Conservation (phyloP, 495 filamentous ascomycete species). For the Cenococcum geophilum region DNA sequence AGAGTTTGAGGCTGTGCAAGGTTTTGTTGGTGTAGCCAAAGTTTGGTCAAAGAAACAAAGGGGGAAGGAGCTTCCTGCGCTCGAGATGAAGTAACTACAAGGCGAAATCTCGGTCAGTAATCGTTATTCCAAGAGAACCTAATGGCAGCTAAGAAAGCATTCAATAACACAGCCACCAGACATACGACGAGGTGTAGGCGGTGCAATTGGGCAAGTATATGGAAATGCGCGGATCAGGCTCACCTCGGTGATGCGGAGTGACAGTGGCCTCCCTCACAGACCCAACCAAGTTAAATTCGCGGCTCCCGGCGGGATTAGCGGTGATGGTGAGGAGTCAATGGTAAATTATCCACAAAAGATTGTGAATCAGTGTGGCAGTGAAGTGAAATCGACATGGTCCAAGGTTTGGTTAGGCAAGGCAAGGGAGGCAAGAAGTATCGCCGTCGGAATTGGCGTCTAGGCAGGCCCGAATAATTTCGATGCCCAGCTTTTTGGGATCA, state of each 20-base stretch:
- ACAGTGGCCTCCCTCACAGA: not conserved
- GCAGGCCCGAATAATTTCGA: too few species aligned
- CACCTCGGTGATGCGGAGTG: slow-evolving; percentile 12
- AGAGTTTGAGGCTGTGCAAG: slow-evolving; percentile 19
- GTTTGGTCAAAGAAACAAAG: not conserved
- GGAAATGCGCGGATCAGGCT: slow-evolving; percentile 11
- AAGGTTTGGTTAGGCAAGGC: not conserved
- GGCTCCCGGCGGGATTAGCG: slow-evolving; percentile 6
- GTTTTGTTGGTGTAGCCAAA: not conserved
- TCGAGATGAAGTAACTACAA: slow-evolving; percentile 1
- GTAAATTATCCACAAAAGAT: slow-evolving; percentile 3
- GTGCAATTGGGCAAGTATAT: slow-evolving; percentile 1
- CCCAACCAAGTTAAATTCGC: slow-evolving; percentile 17
- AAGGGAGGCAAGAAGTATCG: not conserved
- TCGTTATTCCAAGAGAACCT: not conserved
- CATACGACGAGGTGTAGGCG: slow-evolving; percentile 9
- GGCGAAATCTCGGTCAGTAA: not conserved
- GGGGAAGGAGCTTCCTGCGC: slow-evolving; percentile 4
- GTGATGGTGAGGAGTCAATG: not conserved
- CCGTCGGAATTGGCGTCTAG: not conserved
- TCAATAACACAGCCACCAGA: not conserved
- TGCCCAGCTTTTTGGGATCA: too few species aligned
- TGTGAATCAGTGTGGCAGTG: slow-evolving; percentile 23
- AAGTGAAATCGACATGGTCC: not conserved
- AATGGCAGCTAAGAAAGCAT: not conserved